These are phyloP conservation scores for Volutella citrinella DNA, from an alignment of 2,329 filamentous ascomycete species.

Conservation along the genomic window DNA sequence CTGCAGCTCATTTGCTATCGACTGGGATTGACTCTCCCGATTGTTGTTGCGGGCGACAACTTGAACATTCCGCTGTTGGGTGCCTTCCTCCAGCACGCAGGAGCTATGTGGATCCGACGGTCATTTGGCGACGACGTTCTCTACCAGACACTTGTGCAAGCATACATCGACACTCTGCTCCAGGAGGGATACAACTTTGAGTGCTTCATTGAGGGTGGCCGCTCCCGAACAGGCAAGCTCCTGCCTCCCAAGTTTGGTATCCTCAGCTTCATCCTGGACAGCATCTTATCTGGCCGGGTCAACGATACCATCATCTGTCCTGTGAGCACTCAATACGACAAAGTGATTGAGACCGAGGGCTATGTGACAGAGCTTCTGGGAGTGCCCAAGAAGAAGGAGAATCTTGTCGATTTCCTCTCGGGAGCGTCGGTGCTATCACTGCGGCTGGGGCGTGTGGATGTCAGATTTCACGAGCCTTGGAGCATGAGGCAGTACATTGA, in stretches of 20 bases:
- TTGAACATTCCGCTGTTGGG: conserved; percentile 91
- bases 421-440: conserved; percentile 83
- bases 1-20: conserved; percentile 95
- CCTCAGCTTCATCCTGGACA: conserved; percentile 86
- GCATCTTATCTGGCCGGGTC: conserved; percentile 81
- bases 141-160: conserved; percentile 89
- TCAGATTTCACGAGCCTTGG: conserved; percentile 96
- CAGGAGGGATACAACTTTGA: conserved; percentile 93
- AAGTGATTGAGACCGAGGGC: conserved; percentile 95
- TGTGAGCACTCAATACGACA: conserved; percentile 97
- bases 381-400: conserved; percentile 93
- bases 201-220: conserved; percentile 94
- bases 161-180: conserved; percentile 90
- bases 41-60: conserved; percentile 94
- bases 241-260: conserved; percentile 95
- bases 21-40: conserved; percentile 81
- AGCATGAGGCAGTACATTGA: conserved; percentile 79
- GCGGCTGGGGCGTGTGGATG: conserved; percentile 86
- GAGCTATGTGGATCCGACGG: conserved; percentile 92
- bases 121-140: conserved; percentile 90
- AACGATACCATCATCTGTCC: conserved; percentile 92
- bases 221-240: conserved; percentile 90
- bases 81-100: conserved; percentile 89
- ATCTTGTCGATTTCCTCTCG: conserved; percentile 83
- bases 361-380: conserved; percentile 94